Evolutionary conservation across 352 stramenopile species (phyloP).

Genomic region (Halophytophthora polymorphica): DNA sequence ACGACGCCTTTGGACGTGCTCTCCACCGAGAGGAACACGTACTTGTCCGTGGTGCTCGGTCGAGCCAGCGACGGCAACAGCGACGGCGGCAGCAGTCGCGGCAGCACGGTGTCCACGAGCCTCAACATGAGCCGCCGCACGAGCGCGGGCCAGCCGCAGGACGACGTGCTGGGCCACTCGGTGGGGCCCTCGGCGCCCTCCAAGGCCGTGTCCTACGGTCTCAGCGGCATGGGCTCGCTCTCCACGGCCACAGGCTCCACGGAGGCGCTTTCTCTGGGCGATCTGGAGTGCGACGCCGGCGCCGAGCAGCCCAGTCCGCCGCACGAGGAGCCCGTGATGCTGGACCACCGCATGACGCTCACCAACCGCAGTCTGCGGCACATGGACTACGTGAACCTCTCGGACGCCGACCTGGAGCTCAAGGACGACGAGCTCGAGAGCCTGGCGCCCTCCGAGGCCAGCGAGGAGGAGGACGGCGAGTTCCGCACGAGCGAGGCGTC

Average conservation of each 20-base stretch:
- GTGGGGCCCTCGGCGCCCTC: constrained; percentile 17
- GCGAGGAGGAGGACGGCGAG: constrained; percentile 23
- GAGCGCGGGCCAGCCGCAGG: constrained; percentile 14
- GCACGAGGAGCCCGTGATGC: constrained; percentile 40
- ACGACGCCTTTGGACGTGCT: constrained; percentile 31
- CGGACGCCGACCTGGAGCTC: constrained; percentile 27
- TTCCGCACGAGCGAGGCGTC: constrained; percentile 39
- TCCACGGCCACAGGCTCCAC: constrained; percentile 25
- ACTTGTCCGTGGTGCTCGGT: constrained; percentile 33
- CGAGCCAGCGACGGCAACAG: constrained; percentile 25
- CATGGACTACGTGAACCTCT: constrained; percentile 43
- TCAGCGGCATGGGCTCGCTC: constrained; percentile 14
- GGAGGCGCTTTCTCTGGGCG: constrained; percentile 44
- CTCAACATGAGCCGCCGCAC: constrained; percentile 14
- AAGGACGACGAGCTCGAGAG: constrained; percentile 22
- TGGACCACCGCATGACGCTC: constrained; percentile 39
- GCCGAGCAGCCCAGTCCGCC: constrained; percentile 2
- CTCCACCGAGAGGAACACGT: constrained; percentile 40
- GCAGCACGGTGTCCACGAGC: constrained; percentile 17
- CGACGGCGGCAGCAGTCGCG: too few species aligned
- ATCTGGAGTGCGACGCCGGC: constrained; percentile 19
- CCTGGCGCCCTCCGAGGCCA: constrained; percentile 33
- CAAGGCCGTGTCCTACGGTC: constrained; percentile 16
- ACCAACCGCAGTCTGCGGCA: constrained; percentile 36
- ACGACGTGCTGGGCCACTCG: constrained; percentile 19